A percentile compares a stretch with the other conserved stretches of the same genome.
Conservation (phyloP, 2,329 filamentous ascomycete genomes). For the Colletotrichum simmondsii region DNA sequence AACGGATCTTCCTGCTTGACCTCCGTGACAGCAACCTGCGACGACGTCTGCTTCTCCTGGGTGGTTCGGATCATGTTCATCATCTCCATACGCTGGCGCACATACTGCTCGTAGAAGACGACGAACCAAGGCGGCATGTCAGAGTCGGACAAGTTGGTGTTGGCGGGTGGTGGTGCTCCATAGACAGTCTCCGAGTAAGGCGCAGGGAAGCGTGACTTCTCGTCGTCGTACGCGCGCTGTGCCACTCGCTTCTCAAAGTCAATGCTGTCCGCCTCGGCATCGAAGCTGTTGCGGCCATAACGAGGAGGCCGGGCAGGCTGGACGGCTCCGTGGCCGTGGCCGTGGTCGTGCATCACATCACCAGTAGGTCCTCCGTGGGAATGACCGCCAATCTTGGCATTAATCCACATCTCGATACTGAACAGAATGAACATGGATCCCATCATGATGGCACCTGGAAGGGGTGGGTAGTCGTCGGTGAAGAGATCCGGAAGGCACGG, state of each 20-base stretch:
- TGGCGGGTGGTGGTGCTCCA: slow-evolving; percentile 35
- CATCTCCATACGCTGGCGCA: slow-evolving; percentile 70
- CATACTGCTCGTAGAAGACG: slow-evolving; percentile 72
- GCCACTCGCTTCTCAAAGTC: slow-evolving; percentile 54
- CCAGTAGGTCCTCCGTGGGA: slow-evolving; percentile 68
- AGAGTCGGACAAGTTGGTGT: slow-evolving; percentile 45
- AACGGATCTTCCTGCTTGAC: slow-evolving; percentile 45
- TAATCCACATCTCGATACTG: slow-evolving; percentile 70
- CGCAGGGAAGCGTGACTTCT: slow-evolving; percentile 40
- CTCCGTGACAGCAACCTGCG: slow-evolving; percentile 41
- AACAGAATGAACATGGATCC: slow-evolving; percentile 70
- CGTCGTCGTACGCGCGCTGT: slow-evolving; percentile 51
- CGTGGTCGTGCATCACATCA: slow-evolving; percentile 26
- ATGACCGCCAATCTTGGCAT: slow-evolving; percentile 68
- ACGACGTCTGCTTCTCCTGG: slow-evolving; percentile 45
- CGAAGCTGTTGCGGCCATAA: slow-evolving; percentile 44
- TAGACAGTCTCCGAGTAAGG: slow-evolving; percentile 37
- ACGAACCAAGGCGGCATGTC: slow-evolving; percentile 72
- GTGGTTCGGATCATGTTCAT: slow-evolving; percentile 61
- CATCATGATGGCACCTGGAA: slow-evolving; percentile 76
- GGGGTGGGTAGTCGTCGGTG: slow-evolving; percentile 67
- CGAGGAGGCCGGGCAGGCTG: slow-evolving; percentile 43
- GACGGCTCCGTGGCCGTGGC: slow-evolving; percentile 32
- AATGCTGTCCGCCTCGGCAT: slow-evolving; percentile 43
- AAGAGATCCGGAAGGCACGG: slow-evolving; percentile 70